These are phyloP conservation scores for Bauhinia variegata DNA, from an alignment of 306 rosid genomes.

Conservation along the genomic window DNA sequence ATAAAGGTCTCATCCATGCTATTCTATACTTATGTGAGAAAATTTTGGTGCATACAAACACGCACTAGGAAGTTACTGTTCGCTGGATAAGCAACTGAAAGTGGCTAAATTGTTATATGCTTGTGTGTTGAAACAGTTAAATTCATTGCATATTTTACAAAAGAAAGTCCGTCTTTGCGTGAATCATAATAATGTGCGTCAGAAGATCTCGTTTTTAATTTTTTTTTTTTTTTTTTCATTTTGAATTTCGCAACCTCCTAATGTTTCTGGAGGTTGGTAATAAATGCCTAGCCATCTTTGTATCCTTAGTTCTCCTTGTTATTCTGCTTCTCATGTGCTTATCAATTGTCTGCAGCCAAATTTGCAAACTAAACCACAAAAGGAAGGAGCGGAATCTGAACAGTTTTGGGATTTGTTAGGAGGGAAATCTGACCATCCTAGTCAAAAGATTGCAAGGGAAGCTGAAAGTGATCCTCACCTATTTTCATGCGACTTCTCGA, in stretches of 20 bases:
- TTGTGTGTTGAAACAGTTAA: conserved; percentile 24
- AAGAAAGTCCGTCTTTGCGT: conserved; percentile 15
- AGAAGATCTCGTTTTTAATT: background rate
- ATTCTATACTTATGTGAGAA: conserved; percentile 29
- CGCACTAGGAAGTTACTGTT: conserved; percentile 12
- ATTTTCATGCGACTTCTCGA: conserved; percentile 74
- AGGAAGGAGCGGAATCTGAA: conserved; percentile 88
- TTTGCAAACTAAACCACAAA: conserved; percentile 73
- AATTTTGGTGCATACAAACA: conserved; percentile 13
- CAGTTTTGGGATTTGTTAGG: conserved; percentile 90
- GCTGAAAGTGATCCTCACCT: conserved; percentile 79
- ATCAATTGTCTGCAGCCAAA: conserved; percentile 77
- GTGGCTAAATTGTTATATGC: background rate
- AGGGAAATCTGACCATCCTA: conserved; percentile 76
- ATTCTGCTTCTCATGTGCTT: conserved; percentile 46
- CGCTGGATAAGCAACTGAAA: conserved; percentile 27
- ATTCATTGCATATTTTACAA: conserved; percentile 23
- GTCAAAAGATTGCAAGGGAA: conserved; percentile 77
- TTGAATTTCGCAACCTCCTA: conserved; percentile 1
- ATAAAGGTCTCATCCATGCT: conserved; percentile 65
- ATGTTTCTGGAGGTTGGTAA: conserved; percentile 19
- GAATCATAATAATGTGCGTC: background rate
- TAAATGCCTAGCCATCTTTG: conserved; percentile 25
- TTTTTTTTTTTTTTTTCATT: no score
- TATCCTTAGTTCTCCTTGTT: conserved; percentile 28